These are phyloP conservation scores for Butyriboletus regius DNA, from an alignment of 1,284 basidiomycete species.

Conservation along the genomic window DNA sequence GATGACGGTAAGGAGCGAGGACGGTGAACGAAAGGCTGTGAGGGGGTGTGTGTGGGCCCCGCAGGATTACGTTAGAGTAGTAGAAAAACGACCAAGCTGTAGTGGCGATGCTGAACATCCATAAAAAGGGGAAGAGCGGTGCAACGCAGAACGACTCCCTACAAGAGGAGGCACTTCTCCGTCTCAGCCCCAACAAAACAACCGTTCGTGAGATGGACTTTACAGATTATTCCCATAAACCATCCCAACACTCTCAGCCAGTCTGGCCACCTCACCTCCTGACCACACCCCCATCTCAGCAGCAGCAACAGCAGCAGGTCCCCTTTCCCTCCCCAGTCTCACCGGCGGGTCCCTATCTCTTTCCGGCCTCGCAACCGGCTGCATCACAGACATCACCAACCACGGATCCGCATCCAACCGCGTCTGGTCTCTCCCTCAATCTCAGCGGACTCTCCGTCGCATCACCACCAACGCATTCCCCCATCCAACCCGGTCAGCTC, in stretches of 20 bases:
- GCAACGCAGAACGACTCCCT: neutral
- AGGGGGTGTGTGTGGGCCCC: too few species aligned
- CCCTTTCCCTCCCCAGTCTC: conserved; percentile 24
- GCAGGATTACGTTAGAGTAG: neutral
- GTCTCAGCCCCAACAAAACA: too few species aligned
- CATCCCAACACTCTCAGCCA: conserved; percentile 10
- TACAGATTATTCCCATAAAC: conserved; percentile 8
- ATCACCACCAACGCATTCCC: conserved; percentile 56
- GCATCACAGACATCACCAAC: conserved; percentile 15
- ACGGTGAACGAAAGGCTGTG: too few species aligned
- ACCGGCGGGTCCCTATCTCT: conserved; percentile 13
- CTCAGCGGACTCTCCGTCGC: conserved; percentile 56
- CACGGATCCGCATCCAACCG: conserved; percentile 24
- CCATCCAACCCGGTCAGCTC: conserved; percentile 34
- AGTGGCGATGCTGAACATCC: neutral
- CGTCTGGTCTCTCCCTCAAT: conserved; percentile 51
- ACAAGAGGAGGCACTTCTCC: too few species aligned
- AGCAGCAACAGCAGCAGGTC: conserved; percentile 7
- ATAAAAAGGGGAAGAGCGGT: conserved; percentile 12
- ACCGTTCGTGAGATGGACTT: conserved; percentile 16
- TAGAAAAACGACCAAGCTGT: conserved; percentile 7
- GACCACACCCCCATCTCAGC: neutral
- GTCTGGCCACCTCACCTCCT: conserved; percentile 16
- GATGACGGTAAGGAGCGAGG: neutral
- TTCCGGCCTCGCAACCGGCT: conserved; percentile 20